Percentiles rank a stretch among this genome's conserved stretches.
Conservation (phyloP, 1,284 basidiomycete genomes). For the Cryptococcus sp. region DNA sequence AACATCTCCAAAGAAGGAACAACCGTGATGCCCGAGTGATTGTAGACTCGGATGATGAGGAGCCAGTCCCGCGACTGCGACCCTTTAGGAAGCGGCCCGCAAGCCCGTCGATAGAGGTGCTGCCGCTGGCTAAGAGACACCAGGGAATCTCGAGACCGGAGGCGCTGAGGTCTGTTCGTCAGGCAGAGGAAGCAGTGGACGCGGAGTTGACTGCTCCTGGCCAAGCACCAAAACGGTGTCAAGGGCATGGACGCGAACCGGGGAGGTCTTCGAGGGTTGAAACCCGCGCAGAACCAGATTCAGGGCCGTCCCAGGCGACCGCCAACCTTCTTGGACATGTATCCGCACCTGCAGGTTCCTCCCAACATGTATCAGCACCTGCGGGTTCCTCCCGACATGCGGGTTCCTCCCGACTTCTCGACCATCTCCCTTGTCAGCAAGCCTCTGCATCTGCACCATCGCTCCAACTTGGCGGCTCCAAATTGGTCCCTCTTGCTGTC, state of each 20-base stretch:
- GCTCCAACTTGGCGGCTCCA: background rate
- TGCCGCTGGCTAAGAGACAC: too few relatives aligned
- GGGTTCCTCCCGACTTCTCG: too few relatives aligned
- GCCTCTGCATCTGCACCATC: background rate
- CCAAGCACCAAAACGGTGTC: background rate
- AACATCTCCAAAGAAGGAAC: constrained; percentile 13
- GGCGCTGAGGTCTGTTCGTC: background rate
- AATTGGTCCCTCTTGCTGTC: too few relatives aligned
- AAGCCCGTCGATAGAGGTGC: too few relatives aligned
- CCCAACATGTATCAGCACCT: background rate
- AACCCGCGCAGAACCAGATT: too few relatives aligned
- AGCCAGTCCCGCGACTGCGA: too few relatives aligned
- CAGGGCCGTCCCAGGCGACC: too few relatives aligned
- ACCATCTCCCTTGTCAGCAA: background rate
- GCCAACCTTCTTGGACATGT: too few relatives aligned
- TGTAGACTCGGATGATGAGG: constrained; percentile 23
- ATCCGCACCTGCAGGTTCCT: background rate
- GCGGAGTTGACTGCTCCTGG: background rate
- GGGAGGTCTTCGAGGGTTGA: too few relatives aligned
- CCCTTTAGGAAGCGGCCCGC: too few relatives aligned
- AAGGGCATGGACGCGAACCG: too few relatives aligned
- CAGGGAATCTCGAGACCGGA: too few relatives aligned
- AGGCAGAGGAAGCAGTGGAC: background rate
- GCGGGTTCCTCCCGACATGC: background rate
- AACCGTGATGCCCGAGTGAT: constrained; percentile 21